Evolutionary conservation across 148 eudicot genomes (phyloP), one percentile per base, ranked within the genome.

Genomic region (Hydrangea macrophylla): DNA sequence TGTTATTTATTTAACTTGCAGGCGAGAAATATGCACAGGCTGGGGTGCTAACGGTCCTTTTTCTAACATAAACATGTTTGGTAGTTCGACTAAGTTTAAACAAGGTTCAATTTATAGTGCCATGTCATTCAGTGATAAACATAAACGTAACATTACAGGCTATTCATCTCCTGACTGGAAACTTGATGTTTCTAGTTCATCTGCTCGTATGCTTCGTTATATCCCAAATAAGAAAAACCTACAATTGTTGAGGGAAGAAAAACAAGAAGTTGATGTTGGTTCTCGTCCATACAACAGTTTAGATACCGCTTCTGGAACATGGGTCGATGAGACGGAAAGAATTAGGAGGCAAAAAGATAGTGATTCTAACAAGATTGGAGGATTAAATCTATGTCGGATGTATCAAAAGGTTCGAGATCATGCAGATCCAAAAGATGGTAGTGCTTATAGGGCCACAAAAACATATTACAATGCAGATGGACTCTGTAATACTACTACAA

Each of bases 1-100:
- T 24, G 18, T 0, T 1, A 54, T 67, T 39, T 58, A 27, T 62
- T 66, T 58, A 25, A 17, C 23, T 83, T 78, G 67, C 90, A 92
- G 96, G 90, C 69, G 69, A 71, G 80, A 74, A 40, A 32, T 55
- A 65, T 68, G 35, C 56, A 64, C 15, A 30, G 72, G 54, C 24
- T 65, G 30, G 44, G 60, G 70, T 68, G 65, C 56, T 40, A 53
- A 64, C 30, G 71, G 67, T 37, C 53, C 63, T 35, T 54, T 78
- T 36, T 58, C 57, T 33, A 61, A 55, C 40, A 51, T 68, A 67
- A 64, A 66, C 56, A 44, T 70, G 53, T 58, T 65, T 70, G 31
- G 68, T 58, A 73, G 70, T 58, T 65, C 73, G 7, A 40, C 31
- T 69, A 73, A 70, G 45, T 58, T 75, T 36, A 83, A 65, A 55